Conservation (phyloP, 2,329 filamentous ascomycete genomes). For the Colletotrichum cordylinicola region DNA sequence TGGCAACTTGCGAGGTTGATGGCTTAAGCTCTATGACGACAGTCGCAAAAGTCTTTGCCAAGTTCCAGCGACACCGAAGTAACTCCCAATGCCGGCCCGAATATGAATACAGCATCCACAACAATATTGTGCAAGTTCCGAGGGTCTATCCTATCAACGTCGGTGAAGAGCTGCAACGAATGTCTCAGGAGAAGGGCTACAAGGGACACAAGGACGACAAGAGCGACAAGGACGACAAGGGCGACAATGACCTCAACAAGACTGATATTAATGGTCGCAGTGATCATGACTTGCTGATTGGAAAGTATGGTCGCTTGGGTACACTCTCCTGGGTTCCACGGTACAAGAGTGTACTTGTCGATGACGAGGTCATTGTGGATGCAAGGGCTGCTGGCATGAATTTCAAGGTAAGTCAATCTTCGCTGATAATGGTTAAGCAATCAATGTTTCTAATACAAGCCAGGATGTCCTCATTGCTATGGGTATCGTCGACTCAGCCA, state of each 20-base stretch:
- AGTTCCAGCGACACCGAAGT: not conserved
- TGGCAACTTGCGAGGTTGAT: conserved; percentile 2
- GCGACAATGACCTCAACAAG: not conserved
- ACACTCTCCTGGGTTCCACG: not conserved
- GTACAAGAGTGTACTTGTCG: not conserved
- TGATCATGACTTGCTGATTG: not conserved
- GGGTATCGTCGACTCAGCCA: conserved; percentile 23
- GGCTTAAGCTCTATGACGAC: not conserved
- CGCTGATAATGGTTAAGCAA: conserved; percentile 13
- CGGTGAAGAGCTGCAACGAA: not conserved
- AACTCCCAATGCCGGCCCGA: not conserved
- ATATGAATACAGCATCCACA: not conserved
- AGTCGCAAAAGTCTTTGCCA: not conserved
- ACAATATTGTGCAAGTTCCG: not conserved
- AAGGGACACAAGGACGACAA: not conserved
- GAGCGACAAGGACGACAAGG: not conserved
- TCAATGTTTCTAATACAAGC: not conserved
- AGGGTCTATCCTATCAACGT: not conserved
- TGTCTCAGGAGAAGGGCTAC: not conserved
- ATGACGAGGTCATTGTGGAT: not conserved
- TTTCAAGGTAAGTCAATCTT: conserved; percentile 27
- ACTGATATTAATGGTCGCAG: not conserved
- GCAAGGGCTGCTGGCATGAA: conserved; percentile 5
- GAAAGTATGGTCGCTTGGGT: not conserved
- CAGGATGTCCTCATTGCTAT: conserved; percentile 25